phyloP scores from a whole-genome alignment of 768 basidiomycete species.

The Pluteus cervinus region DNA sequence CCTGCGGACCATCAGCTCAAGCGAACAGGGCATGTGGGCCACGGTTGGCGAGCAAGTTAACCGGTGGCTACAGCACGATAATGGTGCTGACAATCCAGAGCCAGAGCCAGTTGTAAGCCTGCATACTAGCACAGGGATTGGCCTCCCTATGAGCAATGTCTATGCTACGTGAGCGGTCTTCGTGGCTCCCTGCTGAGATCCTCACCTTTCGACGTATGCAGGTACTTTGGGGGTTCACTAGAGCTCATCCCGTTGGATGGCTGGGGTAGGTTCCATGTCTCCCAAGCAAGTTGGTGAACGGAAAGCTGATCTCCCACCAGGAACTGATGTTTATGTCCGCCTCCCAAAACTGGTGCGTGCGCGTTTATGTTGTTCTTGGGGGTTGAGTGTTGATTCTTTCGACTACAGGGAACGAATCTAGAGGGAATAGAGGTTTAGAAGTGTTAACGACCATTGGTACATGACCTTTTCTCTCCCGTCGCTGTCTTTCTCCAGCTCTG shows the following conservation, averaged over 20 bases:
- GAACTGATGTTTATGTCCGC: slow-evolving; percentile 78
- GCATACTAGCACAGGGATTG: slow-evolving; percentile 72
- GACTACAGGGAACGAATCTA: slow-evolving; percentile 68
- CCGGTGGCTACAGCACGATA: slow-evolving; percentile 31
- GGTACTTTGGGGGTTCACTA: slow-evolving; percentile 80
- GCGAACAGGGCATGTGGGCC: slow-evolving; percentile 59
- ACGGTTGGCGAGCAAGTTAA: slow-evolving; percentile 78
- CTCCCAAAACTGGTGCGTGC: slow-evolving; percentile 70
- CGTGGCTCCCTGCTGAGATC: not conserved
- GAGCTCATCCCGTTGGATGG: slow-evolving; percentile 78
- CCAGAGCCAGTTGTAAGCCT: slow-evolving; percentile 38
- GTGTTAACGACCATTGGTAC: no score
- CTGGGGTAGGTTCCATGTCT: slow-evolving; percentile 52
- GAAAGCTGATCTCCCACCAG: slow-evolving; percentile 31
- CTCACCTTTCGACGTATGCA: slow-evolving; percentile 17
- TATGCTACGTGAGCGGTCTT: slow-evolving; percentile 59
- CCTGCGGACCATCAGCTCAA: slow-evolving; percentile 54
- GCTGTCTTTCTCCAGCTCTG: no score
- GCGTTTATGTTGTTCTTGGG: slow-evolving; percentile 1
- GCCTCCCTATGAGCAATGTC: slow-evolving; percentile 86
- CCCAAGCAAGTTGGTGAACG: not conserved
- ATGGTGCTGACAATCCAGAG: slow-evolving; percentile 29
- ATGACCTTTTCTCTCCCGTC: slow-evolving; percentile 2
- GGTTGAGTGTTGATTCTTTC: not conserved
- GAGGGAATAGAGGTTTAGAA: slow-evolving; percentile 75